A percentile compares a stretch with the other conserved stretches of the same genome.
phyloP scores from a whole-genome alignment of 257 asterid species.

The Gynochthodes officinalis region DNA sequence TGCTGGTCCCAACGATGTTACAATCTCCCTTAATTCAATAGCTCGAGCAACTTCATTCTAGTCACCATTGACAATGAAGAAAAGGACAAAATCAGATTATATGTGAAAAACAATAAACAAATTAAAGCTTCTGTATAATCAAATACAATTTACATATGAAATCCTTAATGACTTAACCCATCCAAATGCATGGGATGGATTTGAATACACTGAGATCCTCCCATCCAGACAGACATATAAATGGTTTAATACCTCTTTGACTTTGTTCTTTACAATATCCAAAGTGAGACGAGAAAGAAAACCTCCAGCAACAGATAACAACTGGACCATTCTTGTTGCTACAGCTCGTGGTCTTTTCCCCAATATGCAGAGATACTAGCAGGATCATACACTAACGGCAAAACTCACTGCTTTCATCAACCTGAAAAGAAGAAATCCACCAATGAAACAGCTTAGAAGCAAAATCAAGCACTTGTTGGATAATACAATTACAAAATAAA shows the following conservation, averaged over 20 bases:
- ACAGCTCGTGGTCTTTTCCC: constrained; percentile 98
- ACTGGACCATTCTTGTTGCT: constrained; percentile 88
- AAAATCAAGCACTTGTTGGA: background rate
- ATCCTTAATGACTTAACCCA: background rate
- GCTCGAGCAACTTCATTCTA: constrained; percentile 98
- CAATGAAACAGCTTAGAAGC: background rate
- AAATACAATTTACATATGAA: background rate
- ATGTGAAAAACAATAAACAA: background rate
- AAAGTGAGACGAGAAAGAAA: constrained; percentile 77
- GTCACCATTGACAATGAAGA: constrained; percentile 14
- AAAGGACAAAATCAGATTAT: constrained; percentile 6
- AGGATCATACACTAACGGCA: constrained; percentile 91
- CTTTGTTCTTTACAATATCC: constrained; percentile 80
- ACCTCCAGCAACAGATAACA: constrained; percentile 95
- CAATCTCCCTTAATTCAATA: constrained; percentile 93
- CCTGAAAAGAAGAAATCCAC: constrained; percentile 40
- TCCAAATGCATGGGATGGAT: background rate
- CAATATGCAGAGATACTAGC: constrained; percentile 78
- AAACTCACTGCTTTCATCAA: constrained; percentile 94
- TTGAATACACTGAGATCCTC: background rate
- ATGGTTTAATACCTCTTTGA: constrained; percentile 64
- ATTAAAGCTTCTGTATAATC: background rate
- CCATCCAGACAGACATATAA: background rate
- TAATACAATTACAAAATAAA: background rate
- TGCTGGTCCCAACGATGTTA: constrained; percentile 98